phyloP scores from a whole-genome alignment of 345 rosid species.

The Odontarrhena argentea region DNA sequence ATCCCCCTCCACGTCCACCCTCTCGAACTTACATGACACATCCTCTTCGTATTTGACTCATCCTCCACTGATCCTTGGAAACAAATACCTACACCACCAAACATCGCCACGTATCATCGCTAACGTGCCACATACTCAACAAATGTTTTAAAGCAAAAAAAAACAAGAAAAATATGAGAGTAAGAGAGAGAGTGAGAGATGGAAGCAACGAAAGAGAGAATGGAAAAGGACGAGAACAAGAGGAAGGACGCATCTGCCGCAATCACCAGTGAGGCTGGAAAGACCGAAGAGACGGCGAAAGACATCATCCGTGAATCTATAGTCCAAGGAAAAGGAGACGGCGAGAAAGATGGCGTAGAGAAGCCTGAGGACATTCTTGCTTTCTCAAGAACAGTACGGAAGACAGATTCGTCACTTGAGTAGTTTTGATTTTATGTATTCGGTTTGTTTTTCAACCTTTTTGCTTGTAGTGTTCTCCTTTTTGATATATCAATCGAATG shows the following conservation, averaged over 20 bases:
- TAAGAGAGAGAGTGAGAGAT: not conserved
- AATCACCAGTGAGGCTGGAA: slow-evolving; percentile 14
- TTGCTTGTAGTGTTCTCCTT: not conserved
- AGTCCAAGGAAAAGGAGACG: not conserved
- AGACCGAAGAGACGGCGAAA: slow-evolving; percentile 22
- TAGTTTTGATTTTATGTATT: slow-evolving; percentile 1
- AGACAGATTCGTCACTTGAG: slow-evolving; percentile 39
- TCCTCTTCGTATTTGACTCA: not conserved
- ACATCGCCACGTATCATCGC: slow-evolving; percentile 24
- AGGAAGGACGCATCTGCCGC: slow-evolving; percentile 4
- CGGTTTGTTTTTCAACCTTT: not conserved
- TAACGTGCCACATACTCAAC: not conserved
- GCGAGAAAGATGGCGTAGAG: not conserved
- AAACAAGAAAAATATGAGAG: not conserved
- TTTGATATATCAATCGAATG: not conserved
- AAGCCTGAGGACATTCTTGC: slow-evolving; percentile 40
- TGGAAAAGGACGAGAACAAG: slow-evolving; percentile 21
- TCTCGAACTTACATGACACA: too few relatives aligned
- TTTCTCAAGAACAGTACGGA: slow-evolving; percentile 41
- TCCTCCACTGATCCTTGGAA: slow-evolving; percentile 2
- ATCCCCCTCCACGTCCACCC: too few relatives aligned
- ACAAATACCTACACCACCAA: not conserved
- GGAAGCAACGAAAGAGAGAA: slow-evolving; percentile 43
- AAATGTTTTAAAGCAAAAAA: not conserved
- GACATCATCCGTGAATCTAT: slow-evolving; percentile 21